These are phyloP conservation scores for Paramyrothecium sp. DNA, from an alignment of 2,329 filamentous ascomycete genomes.

Conservation along the genomic window DNA sequence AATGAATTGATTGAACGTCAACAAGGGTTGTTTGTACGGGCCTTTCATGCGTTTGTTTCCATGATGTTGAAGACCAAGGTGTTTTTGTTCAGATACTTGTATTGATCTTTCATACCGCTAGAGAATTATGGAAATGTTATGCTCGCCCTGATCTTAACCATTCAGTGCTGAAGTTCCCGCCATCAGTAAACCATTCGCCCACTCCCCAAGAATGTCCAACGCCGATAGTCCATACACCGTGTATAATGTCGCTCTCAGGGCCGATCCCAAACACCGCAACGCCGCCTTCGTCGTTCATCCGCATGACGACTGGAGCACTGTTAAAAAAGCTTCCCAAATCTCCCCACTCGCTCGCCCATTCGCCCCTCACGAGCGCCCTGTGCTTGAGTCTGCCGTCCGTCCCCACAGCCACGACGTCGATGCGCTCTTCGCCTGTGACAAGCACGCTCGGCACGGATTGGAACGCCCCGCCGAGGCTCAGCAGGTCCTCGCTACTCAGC, in stretches of 20 bases:
- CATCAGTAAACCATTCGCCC: background rate
- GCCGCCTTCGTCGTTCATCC: background rate
- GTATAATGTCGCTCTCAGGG: background rate
- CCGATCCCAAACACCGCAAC: constrained; percentile 3
- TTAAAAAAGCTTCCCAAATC: constrained; percentile 10
- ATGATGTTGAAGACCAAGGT: too few relatives aligned
- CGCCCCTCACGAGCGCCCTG: constrained; percentile 1
- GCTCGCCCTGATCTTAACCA: background rate
- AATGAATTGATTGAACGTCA: too few relatives aligned
- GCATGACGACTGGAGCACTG: constrained; percentile 11
- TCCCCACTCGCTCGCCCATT: constrained; percentile 6
- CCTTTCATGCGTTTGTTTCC: too few relatives aligned
- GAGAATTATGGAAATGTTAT: too few relatives aligned
- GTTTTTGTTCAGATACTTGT: too few relatives aligned
- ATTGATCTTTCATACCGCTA: too few relatives aligned
- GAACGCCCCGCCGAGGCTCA: constrained; percentile 6
- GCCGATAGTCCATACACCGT: background rate
- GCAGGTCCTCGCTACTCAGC: background rate
- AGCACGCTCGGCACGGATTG: constrained; percentile 7
- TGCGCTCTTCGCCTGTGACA: constrained; percentile 2
- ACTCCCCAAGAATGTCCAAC: background rate
- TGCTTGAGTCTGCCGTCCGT: constrained; percentile 8
- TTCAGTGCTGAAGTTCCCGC: background rate
- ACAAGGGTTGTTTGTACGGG: too few relatives aligned
- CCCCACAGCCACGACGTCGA: constrained; percentile 12